Evolutionary conservation across 345 rosid genomes (phyloP).

Genomic region (Microthlaspi erraticum): DNA sequence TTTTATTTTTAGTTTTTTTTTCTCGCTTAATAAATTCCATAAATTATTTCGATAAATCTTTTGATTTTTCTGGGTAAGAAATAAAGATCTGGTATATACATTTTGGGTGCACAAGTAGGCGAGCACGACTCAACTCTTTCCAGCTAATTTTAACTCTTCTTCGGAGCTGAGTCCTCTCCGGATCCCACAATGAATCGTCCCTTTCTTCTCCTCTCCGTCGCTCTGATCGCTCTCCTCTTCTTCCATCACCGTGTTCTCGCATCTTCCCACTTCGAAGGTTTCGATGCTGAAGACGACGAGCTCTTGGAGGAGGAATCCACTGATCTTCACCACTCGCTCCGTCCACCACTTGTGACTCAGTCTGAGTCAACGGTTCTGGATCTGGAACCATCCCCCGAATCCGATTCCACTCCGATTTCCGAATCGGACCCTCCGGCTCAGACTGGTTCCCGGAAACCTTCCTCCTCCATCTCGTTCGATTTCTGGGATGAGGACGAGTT

Average conservation of each 20-base stretch:
- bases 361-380: constrained; percentile 51
- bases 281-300: constrained; percentile 86
- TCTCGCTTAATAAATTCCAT: not conserved
- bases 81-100: constrained; percentile 10
- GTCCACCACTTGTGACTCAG: constrained; percentile 64
- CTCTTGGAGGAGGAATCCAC: constrained; percentile 50
- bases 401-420: constrained; percentile 38
- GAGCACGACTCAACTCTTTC: constrained; percentile 32
- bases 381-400: constrained; percentile 37
- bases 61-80: not conserved
- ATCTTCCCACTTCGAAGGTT: constrained; percentile 93
- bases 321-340: constrained; percentile 53
- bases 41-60: not conserved
- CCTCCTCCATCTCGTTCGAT: constrained; percentile 58
- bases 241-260: constrained; percentile 41
- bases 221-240: constrained; percentile 45
- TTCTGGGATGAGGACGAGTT: constrained; percentile 98
- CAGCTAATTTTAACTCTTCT: not conserved
- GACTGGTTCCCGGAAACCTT: constrained; percentile 34
- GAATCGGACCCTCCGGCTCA: constrained; percentile 39
- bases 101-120: constrained; percentile 22
- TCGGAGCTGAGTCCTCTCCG: constrained; percentile 27
- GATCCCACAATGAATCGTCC: constrained; percentile 34
- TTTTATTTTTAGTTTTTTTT: not conserved
- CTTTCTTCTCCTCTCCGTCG: constrained; percentile 38